These are phyloP conservation scores for Fusarium mundagurra DNA, from an alignment of 2,329 filamentous ascomycete species.

Conservation along the genomic window DNA sequence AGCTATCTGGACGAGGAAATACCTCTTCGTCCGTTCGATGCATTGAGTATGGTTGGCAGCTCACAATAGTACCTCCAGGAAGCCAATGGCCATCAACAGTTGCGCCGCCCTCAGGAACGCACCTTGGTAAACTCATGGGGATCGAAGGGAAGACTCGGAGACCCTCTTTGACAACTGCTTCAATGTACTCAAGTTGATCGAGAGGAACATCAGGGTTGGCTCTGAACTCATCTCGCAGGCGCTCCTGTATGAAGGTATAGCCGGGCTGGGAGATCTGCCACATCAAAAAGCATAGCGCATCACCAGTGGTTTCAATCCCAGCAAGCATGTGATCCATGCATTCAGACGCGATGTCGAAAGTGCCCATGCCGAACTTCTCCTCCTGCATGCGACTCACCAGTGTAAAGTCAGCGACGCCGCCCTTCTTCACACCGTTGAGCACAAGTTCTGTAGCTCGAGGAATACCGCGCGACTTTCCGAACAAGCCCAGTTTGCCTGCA, in stretches of 20 bases:
- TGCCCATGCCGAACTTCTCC: constrained; percentile 11
- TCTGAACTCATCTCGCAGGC: constrained; percentile 4
- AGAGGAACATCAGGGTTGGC: background rate
- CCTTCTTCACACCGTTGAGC: constrained; percentile 3
- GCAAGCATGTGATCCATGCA: constrained; percentile 34
- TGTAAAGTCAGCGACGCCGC: constrained; percentile 18
- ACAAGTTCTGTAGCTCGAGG: constrained; percentile 3
- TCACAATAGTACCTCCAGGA: constrained; percentile 21
- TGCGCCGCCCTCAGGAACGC: constrained; percentile 9
- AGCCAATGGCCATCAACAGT: constrained; percentile 16
- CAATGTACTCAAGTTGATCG: constrained; percentile 21
- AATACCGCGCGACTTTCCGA: constrained; percentile 20
- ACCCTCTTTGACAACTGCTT: constrained; percentile 28
- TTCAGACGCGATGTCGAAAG: constrained; percentile 23
- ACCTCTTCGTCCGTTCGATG: constrained; percentile 10
- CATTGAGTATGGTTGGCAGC: constrained; percentile 29
- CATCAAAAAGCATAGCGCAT: constrained; percentile 32
- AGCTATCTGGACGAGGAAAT: constrained; percentile 16
- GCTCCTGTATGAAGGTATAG: constrained; percentile 1
- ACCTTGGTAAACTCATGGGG: constrained; percentile 22
- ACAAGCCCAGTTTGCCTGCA: constrained; percentile 11
- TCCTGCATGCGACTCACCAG: constrained; percentile 23
- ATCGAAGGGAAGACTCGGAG: constrained; percentile 25
- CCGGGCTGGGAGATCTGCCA: constrained; percentile 31
- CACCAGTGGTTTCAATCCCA: constrained; percentile 35